A percentile compares a stretch with the other conserved stretches of the same genome.
Evolutionary conservation across 768 basidiomycete species (phyloP).

Genomic region (Collybia mongolica): DNA sequence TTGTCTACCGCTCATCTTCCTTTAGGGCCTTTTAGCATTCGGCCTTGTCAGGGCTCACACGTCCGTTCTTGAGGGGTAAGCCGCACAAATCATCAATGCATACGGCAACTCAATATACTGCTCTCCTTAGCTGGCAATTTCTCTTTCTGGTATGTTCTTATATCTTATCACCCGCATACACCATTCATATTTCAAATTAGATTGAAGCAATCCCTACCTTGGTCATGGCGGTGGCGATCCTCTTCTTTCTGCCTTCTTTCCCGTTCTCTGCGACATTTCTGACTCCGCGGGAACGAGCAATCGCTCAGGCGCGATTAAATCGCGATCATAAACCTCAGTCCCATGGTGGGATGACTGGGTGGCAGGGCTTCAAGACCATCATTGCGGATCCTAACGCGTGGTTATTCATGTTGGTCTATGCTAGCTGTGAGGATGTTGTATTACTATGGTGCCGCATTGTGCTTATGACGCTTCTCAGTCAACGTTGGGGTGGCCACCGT

Average conservation of each 20-base stretch:
- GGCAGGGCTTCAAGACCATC: conserved; percentile 54
- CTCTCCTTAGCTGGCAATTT: conserved; percentile 50
- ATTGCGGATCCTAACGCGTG: conserved; percentile 49
- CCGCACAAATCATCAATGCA: too few species aligned
- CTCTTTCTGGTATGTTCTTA: conserved; percentile 43
- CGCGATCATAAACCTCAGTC: conserved; percentile 56
- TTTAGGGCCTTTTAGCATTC: conserved; percentile 54
- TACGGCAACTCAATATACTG: too few species aligned
- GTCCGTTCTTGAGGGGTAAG: conserved; percentile 36
- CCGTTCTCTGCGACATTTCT: conserved; percentile 55
- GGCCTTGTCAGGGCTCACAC: conserved; percentile 54
- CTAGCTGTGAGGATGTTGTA: conserved; percentile 39
- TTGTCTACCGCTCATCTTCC: background rate
- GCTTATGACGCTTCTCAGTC: conserved; percentile 27
- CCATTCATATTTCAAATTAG: conserved; percentile 20
- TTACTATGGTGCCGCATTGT: background rate
- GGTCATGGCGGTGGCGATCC: conserved; percentile 46
- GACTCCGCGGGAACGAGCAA: conserved; percentile 49
- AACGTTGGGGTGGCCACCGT: conserved; percentile 57
- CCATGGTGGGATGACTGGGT: conserved; percentile 57
- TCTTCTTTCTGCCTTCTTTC: conserved; percentile 54
- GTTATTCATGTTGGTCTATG: conserved; percentile 50
- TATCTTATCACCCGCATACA: background rate
- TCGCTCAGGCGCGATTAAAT: conserved; percentile 56
- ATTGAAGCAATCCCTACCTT: conserved; percentile 57